phyloP scores from a whole-genome alignment of 2,329 filamentous ascomycete species.

The Magnaporthales sp. region DNA sequence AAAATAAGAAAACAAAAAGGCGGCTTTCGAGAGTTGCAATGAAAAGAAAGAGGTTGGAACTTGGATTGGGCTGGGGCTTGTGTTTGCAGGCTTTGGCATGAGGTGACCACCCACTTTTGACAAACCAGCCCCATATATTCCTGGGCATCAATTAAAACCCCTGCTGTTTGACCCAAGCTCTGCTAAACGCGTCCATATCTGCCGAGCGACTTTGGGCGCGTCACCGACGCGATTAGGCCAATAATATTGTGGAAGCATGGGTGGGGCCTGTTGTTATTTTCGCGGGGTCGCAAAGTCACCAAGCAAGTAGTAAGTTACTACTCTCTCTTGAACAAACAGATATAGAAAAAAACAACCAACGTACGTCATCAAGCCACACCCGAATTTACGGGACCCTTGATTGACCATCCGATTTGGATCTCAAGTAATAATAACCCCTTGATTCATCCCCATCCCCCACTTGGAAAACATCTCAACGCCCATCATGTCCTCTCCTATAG shows the following conservation, averaged over 20 bases:
- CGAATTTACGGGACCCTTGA: not conserved
- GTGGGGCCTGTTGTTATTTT: not conserved
- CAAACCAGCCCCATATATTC: not conserved
- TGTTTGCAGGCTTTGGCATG: not conserved
- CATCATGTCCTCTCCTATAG: constrained; percentile 3
- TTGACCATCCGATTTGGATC: not conserved
- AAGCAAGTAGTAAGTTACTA: not conserved
- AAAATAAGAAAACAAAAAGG: constrained; percentile 6
- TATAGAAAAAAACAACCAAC: not conserved
- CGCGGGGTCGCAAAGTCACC: not conserved
- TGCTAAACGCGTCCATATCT: not conserved
- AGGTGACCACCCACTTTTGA: not conserved
- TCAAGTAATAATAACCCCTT: not conserved
- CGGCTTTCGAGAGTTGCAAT: constrained; percentile 7
- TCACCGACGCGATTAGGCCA: not conserved
- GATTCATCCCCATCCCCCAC: not conserved
- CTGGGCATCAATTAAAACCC: not conserved
- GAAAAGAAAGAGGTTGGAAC: constrained; percentile 12
- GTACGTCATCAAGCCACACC: constrained; percentile 1
- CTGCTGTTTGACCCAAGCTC: not conserved
- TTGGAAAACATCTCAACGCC: not conserved
- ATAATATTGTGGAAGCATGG: not conserved
- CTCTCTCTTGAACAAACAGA: not conserved
- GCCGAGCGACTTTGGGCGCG: not conserved
- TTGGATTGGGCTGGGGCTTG: constrained; percentile 8